Evolutionary conservation across 2,329 filamentous ascomycete species (phyloP), one percentile per base, ranked within the genome.

Genomic region (Botrytis porri): DNA sequence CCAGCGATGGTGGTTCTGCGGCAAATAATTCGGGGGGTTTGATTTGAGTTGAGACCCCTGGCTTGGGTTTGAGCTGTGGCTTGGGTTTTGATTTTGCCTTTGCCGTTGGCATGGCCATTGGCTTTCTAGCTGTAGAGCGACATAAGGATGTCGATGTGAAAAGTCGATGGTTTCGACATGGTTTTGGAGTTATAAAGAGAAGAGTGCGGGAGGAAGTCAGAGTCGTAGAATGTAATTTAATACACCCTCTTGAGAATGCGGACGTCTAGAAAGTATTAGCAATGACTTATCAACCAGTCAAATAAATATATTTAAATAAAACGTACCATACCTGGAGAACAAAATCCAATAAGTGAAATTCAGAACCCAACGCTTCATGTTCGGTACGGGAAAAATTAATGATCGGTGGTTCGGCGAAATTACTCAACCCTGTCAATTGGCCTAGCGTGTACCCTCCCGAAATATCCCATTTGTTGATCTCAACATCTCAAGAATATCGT

Each of bases 171-270:
- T 71, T 73, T 59, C 29, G 70, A 61, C 54, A 69, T 75, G 37
- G 66, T 65, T 64, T 69, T 45, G 71, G 72, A 73, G 66, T 71
- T 75, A 12, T 73, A 66, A 73, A 73, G 73, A 51, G 71, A 43
- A 70, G 70, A 29, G 22, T 65, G 74, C 70, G 67, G 48, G 69
- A 65, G 39, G 69, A 54, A 54, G 71, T 75, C 63, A 75, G 61
- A 64, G 75, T 71, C 51, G 48, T 67, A 73, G 76, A 73, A 32
- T 76, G 70, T 75, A 75, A 66, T 77, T 75, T 71, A 73, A 80
- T 62, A 41, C 77, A 77, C 65, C 81, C 80, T 73, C 80, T 81
- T 59, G 82, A 81, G 75, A 82, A 81, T 62, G 80, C 80, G 57
- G 81, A 79, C 81, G 83, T 82, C 77, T 79, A 69, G 18, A 54